These are phyloP conservation scores for Suillus weaverae DNA, from an alignment of 768 basidiomycete species.

Conservation along the genomic window DNA sequence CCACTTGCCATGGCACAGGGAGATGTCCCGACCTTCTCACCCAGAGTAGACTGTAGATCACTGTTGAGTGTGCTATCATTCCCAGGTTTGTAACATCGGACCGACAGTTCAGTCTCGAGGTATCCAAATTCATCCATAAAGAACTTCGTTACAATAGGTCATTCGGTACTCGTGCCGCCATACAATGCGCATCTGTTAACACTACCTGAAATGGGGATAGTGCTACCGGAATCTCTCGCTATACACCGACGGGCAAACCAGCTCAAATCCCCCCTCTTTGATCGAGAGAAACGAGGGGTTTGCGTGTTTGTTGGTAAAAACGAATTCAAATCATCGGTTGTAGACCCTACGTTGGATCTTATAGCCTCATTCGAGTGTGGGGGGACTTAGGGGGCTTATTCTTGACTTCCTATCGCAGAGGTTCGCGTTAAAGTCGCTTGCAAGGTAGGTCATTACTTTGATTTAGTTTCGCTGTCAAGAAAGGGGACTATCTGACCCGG, in stretches of 20 bases:
- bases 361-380: neutral
- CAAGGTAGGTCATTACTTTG: neutral
- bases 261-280: neutral
- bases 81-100: neutral
- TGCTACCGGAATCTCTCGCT: neutral
- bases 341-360: neutral
- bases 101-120: neutral
- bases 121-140: neutral
- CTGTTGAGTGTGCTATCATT: neutral
- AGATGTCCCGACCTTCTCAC: slow-evolving; percentile 48
- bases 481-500: neutral
- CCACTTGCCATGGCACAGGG: slow-evolving; percentile 56
- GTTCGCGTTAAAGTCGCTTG: neutral
- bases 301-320: neutral
- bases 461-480: neutral
- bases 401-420: neutral
- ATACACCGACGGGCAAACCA: neutral
- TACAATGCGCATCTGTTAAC: neutral
- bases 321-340: neutral
- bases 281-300: neutral
- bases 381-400: neutral
- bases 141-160: neutral
- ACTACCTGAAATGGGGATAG: neutral
- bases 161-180: neutral
- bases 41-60: slow-evolving; percentile 38